Evolutionary conservation across 2,329 filamentous ascomycete genomes (phyloP).

Genomic region (Myriosclerotinia curreyana): DNA sequence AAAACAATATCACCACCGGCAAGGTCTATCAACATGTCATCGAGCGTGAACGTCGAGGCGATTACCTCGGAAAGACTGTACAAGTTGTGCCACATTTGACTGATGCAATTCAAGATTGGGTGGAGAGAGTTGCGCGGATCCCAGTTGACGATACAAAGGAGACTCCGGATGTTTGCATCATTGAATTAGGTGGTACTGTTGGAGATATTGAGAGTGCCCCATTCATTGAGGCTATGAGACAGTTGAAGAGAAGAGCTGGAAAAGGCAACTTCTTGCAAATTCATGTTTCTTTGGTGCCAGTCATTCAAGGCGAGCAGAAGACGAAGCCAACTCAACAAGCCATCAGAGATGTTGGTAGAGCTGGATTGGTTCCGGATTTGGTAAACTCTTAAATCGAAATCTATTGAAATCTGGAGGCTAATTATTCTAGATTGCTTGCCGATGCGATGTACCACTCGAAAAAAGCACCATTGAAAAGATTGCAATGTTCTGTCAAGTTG

Average conservation of each 20-base stretch:
- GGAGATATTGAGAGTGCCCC: constrained; percentile 85
- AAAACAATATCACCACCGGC: constrained; percentile 96
- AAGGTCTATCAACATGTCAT: constrained; percentile 94
- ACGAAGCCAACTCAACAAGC: constrained; percentile 96
- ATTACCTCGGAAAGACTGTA: constrained; percentile 81
- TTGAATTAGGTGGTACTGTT: constrained; percentile 66
- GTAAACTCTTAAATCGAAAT: constrained; percentile 42
- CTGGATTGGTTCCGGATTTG: constrained; percentile 59
- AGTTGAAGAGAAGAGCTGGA: constrained; percentile 69
- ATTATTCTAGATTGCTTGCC: constrained; percentile 73
- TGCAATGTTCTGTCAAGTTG: constrained; percentile 83
- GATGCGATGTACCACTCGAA: constrained; percentile 76
- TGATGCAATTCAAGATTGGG: constrained; percentile 88
- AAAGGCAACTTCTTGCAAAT: constrained; percentile 84
- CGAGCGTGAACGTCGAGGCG: constrained; percentile 58
- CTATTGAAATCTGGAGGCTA: constrained; percentile 5
- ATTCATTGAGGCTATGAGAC: constrained; percentile 82
- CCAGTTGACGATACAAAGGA: constrained; percentile 81
- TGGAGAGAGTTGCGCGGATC: constrained; percentile 78
- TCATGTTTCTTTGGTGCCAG: constrained; percentile 82
- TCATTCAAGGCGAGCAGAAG: constrained; percentile 71
- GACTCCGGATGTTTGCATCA: constrained; percentile 89
- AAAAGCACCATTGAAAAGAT: constrained; percentile 79
- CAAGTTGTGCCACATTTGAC: constrained; percentile 93
- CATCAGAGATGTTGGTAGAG: constrained; percentile 58